Conservation (phyloP, 2,329 filamentous ascomycete genomes). For the Talaromyces piceae region DNA sequence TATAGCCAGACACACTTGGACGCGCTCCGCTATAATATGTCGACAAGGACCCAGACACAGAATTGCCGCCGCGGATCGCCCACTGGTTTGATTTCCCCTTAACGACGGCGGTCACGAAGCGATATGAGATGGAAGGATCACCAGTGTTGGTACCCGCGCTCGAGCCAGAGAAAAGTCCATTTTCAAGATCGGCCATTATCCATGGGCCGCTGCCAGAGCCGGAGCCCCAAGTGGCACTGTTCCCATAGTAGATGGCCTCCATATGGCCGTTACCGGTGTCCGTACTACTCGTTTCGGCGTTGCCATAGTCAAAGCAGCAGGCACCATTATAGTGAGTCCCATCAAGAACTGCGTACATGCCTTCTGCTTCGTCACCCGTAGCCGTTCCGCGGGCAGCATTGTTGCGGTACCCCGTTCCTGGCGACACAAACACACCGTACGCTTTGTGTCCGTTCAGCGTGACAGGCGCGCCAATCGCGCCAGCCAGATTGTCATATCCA, state of each 20-base stretch:
- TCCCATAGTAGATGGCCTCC: slow-evolving; percentile 9
- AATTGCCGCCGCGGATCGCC: slow-evolving; percentile 7
- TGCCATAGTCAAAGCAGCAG: slow-evolving; percentile 10
- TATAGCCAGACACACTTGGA: slow-evolving; percentile 4
- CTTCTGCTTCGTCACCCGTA: slow-evolving; percentile 1
- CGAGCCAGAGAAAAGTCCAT: slow-evolving; percentile 5
- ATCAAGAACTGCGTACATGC: slow-evolving; percentile 9
- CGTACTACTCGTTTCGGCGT: slow-evolving; percentile 7
- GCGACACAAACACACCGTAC: slow-evolving; percentile 9
- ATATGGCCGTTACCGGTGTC: slow-evolving; percentile 9
- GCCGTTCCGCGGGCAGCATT: slow-evolving; percentile 1
- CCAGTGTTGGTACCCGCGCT: not conserved
- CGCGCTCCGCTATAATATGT: slow-evolving; percentile 6
- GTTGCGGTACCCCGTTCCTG: slow-evolving; percentile 8
- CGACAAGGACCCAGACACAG: slow-evolving; percentile 3
- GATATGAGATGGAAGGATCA: slow-evolving; percentile 5
- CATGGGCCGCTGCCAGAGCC: slow-evolving; percentile 8
- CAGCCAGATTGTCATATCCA: slow-evolving; percentile 7
- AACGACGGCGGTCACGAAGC: slow-evolving; percentile 6
- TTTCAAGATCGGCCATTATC: slow-evolving; percentile 9
- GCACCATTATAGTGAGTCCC: slow-evolving; percentile 7
- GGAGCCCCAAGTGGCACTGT: not conserved
- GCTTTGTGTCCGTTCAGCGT: slow-evolving; percentile 7
- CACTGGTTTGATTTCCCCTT: slow-evolving; percentile 4
- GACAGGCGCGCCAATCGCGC: slow-evolving; percentile 6